Evolutionary conservation across 352 stramenopile species (phyloP).

Genomic region (Pythium insidiosum): DNA sequence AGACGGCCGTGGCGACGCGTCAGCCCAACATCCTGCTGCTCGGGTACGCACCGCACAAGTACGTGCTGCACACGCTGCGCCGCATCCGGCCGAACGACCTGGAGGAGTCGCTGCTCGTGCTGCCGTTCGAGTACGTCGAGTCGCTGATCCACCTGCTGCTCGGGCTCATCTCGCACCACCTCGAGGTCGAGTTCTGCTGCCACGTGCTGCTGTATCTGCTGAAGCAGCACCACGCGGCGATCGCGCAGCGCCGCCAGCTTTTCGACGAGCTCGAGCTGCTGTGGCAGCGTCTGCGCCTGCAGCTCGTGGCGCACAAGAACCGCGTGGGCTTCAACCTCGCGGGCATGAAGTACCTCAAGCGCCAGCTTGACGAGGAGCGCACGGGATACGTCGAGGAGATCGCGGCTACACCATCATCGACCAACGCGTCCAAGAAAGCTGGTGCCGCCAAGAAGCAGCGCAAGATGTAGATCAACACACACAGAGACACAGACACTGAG

Average conservation of each 20-base stretch:
- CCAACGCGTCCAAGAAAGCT: not conserved
- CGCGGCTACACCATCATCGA: slow-evolving; percentile 17
- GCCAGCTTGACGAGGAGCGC: slow-evolving; percentile 68
- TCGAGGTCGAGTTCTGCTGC: slow-evolving; percentile 92
- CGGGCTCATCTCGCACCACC: slow-evolving; percentile 76
- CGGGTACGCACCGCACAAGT: slow-evolving; percentile 90
- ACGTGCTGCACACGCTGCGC: slow-evolving; percentile 91
- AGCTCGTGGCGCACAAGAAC: slow-evolving; percentile 76
- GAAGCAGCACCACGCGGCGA: slow-evolving; percentile 70
- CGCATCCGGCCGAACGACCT: slow-evolving; percentile 92
- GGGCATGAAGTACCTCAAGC: slow-evolving; percentile 84
- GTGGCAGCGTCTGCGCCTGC: slow-evolving; percentile 61
- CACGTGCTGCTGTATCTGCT: slow-evolving; percentile 69
- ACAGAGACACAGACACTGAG: not conserved
- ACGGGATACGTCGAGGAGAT: slow-evolving; percentile 78
- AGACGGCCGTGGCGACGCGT: no score
- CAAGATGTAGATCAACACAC: slow-evolving; percentile 16
- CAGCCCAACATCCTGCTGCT: slow-evolving; percentile 94
- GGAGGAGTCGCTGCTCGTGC: slow-evolving; percentile 95
- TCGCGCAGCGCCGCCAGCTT: slow-evolving; percentile 52
- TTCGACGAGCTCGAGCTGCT: slow-evolving; percentile 77
- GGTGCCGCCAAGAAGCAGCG: slow-evolving; percentile 40
- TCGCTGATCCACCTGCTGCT: slow-evolving; percentile 92
- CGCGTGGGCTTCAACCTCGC: slow-evolving; percentile 85
- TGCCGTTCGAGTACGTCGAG: no score